phyloP scores from a whole-genome alignment of 306 rosid species.

The Fragaria nilgerrensis region DNA sequence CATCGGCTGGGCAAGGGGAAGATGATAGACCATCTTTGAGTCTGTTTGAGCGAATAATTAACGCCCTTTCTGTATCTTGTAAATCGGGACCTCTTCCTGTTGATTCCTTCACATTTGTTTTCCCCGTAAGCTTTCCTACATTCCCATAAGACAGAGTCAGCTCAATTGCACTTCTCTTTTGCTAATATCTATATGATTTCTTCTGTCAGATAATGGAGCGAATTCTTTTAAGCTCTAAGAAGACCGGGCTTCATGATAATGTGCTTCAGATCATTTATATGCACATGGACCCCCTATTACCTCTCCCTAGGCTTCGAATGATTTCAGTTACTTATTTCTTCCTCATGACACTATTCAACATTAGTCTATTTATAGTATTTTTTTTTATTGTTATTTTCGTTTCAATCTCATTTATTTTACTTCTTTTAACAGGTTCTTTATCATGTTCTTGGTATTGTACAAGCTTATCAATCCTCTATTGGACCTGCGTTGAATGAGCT shows the following conservation, averaged over 20 bases:
- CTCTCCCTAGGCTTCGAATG: constrained; percentile 93
- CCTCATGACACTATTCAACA: background rate
- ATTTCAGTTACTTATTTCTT: constrained; percentile 58
- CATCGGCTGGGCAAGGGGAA: constrained; percentile 53
- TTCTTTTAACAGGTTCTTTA: constrained; percentile 67
- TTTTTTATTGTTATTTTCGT: background rate
- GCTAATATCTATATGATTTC: constrained; percentile 29
- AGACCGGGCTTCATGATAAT: constrained; percentile 78
- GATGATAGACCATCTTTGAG: constrained; percentile 47
- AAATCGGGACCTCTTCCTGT: constrained; percentile 93
- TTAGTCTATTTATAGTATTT: background rate
- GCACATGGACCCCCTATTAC: constrained; percentile 91
- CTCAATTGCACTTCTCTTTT: constrained; percentile 21
- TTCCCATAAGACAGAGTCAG: constrained; percentile 12
- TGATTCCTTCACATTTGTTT: constrained; percentile 88
- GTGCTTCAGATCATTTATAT: constrained; percentile 77
- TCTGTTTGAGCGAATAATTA: constrained; percentile 71
- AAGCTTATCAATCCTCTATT: constrained; percentile 75
- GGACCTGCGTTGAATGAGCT: constrained; percentile 92
- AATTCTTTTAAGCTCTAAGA: constrained; percentile 80
- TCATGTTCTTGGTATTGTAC: constrained; percentile 82
- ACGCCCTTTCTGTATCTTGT: constrained; percentile 79
- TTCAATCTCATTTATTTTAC: constrained; percentile 24
- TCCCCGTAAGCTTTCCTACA: constrained; percentile 68
- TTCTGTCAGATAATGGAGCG: constrained; percentile 81